phyloP scores from a whole-genome alignment of 2,329 filamentous ascomycete species.

The Calonectria leucothoes region DNA sequence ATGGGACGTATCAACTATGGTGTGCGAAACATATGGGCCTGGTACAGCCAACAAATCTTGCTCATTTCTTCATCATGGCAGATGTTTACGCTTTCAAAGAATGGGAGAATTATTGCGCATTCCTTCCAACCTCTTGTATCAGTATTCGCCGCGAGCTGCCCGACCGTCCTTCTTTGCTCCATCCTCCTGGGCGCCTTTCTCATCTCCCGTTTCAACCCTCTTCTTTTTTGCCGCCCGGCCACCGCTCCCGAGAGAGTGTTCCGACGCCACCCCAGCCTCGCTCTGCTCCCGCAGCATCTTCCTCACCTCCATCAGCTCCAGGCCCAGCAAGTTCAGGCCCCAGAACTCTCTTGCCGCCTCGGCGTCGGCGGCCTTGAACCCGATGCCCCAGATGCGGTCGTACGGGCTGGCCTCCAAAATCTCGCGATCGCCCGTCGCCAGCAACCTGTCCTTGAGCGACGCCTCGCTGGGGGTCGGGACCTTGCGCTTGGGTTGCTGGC shows the following conservation, averaged over 20 bases:
- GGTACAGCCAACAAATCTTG: neutral
- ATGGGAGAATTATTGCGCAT: neutral
- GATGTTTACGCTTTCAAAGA: neutral
- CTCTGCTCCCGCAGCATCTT: slow-evolving; percentile 59
- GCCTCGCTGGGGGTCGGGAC: slow-evolving; percentile 47
- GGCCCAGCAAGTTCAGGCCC: slow-evolving; percentile 75
- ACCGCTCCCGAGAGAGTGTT: neutral
- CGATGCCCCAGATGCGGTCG: slow-evolving; percentile 76
- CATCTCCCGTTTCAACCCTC: neutral
- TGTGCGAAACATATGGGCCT: neutral
- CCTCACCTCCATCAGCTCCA: slow-evolving; percentile 70
- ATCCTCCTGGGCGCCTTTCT: neutral
- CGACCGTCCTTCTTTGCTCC: neutral
- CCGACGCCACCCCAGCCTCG: neutral
- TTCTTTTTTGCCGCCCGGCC: slow-evolving; percentile 6
- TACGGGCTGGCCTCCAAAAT: slow-evolving; percentile 71
- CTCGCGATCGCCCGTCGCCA: slow-evolving; percentile 69
- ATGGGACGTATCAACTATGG: neutral
- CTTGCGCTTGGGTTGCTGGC: slow-evolving; percentile 24
- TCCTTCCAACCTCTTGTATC: neutral
- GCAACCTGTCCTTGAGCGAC: slow-evolving; percentile 59
- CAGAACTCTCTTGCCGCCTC: slow-evolving; percentile 59
- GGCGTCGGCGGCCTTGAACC: slow-evolving; percentile 65
- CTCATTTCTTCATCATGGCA: neutral
- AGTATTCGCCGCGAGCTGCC: neutral